Evolutionary conservation across 148 eudicot genomes (phyloP), one percentile per base, ranked within the genome.

Genomic region (Limonium bicolor): DNA sequence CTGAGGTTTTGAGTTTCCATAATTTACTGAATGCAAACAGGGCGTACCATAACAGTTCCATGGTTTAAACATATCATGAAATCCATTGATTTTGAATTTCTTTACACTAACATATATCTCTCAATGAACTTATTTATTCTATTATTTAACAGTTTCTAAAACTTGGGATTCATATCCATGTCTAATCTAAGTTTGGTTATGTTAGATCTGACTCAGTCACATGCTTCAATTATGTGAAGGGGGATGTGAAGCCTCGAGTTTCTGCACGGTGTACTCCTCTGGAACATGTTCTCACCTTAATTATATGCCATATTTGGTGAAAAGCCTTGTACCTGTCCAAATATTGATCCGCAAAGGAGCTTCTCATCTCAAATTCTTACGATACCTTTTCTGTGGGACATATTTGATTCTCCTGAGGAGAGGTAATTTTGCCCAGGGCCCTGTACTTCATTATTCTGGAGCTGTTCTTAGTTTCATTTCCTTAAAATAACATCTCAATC

Each of bases 311-410:
- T 71, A 65, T 71, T n/a, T 50, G 80, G 86, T 54, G 77, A 77
- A 60, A 58, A 43, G 51, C 62, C 92, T 29, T 84, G 95, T 61
- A 53, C 60, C 32, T 90, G 99, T 61, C 66, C 58, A 46, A 70
- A 54, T 59, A 55, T 65, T 56, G 85, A 75, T 42, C 77, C 73
- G 8, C 58, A 44, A 45, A 60, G 78, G 73, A 62, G 82, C 59
- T 84, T 90, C 63, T 63, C 75, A 25, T 90, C 93, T 32, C 88
- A 90, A 53, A 75, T 90, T 57, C 80, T 90, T 26, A 70, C 84
- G 16, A 64, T 90, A 46, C 99, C 99, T 14, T 90, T 83, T 52
- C 45, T 90, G 58, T 90, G 99, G 99, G 46, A 41, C 47, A 39
- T 67, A 34, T 84, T 68, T 49, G n/a, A n/a, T n/a, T n/a, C n/a